Conservation (phyloP, 768 basidiomycete species). For the Rhodotorula babjevae region DNA sequence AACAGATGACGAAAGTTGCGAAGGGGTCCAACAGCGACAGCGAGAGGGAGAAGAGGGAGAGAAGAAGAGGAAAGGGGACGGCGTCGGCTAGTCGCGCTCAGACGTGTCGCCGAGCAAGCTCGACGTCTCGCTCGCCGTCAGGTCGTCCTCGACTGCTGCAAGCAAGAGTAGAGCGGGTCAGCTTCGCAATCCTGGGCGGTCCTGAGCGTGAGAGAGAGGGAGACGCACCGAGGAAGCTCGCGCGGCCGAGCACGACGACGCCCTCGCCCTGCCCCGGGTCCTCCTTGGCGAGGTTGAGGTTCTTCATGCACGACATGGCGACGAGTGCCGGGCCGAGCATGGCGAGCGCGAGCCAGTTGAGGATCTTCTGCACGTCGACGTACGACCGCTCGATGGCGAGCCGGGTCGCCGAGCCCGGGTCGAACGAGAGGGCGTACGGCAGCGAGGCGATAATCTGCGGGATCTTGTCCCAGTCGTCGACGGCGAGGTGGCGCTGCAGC, state of each 20-base stretch:
- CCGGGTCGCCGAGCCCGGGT: slow-evolving; percentile 26
- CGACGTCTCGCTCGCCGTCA: slow-evolving; percentile 11
- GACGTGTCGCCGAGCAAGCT: slow-evolving; percentile 7
- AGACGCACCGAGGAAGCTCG: slow-evolving; percentile 29
- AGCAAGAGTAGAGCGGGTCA: background rate
- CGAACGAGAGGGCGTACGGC: slow-evolving; percentile 40
- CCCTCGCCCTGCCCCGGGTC: slow-evolving; percentile 30
- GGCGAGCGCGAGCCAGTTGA: slow-evolving; percentile 32
- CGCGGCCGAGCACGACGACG: slow-evolving; percentile 32
- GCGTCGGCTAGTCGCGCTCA: background rate
- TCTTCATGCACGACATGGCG: slow-evolving; percentile 21
- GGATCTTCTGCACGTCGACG: slow-evolving; percentile 36
- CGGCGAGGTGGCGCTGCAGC: slow-evolving; percentile 30
- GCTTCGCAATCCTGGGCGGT: too few species aligned
- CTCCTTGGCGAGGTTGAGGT: slow-evolving; percentile 27
- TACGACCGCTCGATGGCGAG: slow-evolving; percentile 41
- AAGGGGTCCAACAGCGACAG: background rate
- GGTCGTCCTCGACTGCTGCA: slow-evolving; percentile 23
- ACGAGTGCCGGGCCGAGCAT: slow-evolving; percentile 33
- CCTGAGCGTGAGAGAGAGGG: background rate
- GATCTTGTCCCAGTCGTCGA: slow-evolving; percentile 17
- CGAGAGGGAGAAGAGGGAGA: background rate
- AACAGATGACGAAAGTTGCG: too few species aligned
- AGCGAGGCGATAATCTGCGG: slow-evolving; percentile 38
- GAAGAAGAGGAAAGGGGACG: background rate